Base-by-base conservation (phyloP, 306 rosid genomes). In the Erythrophleum fordii region DNA sequence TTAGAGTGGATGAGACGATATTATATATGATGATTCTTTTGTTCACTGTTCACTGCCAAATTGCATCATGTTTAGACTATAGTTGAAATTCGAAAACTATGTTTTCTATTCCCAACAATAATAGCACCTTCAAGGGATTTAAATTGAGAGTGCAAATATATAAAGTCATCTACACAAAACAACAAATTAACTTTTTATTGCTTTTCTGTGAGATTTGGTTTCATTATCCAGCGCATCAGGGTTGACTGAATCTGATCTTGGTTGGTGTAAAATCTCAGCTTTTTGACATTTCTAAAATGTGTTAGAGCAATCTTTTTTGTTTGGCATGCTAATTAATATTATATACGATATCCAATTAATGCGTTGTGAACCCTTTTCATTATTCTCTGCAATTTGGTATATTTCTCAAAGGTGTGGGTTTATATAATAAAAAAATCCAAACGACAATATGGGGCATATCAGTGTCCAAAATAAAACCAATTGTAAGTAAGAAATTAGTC, bases 1-100 rank as follows among this genome's bases (percentile, higher is more conserved):
- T 6, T 8, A 0, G 28, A 29, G 51, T 55, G 59, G 29, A 66
- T 23, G 59, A 37, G 76, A 31, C 35, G 65, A 34, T 75, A 23
- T 59, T 39, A 69, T n/a, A 17, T 8, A 17, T 75, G 75, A 29
- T 17, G 56, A 51, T 80, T 61, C 78, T 75, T 69, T 80, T 75
- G 56, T 69, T 68, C 71, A 35, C 60, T 75, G 56, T 69, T 68
- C 71, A 35, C 60, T 68, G 39, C 52, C 20, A 12, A 80, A 29
- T 75, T 60, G 70, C 55, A 12, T 58, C 22, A 9, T 56, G 11
- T 56, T 56, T 56, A 56, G 1, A 0, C 31, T 1, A 22, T 22
- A 56, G 22, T 20, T 16, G 62, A 10, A 11, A 58, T 58, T 23
- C 18, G 64, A 58, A 23, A 3, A 28, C 22, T 13, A 11, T 39